Evolutionary conservation across 768 basidiomycete genomes (phyloP), one percentile per base, ranked within the genome.

Genomic region (Obba rivulosa): DNA sequence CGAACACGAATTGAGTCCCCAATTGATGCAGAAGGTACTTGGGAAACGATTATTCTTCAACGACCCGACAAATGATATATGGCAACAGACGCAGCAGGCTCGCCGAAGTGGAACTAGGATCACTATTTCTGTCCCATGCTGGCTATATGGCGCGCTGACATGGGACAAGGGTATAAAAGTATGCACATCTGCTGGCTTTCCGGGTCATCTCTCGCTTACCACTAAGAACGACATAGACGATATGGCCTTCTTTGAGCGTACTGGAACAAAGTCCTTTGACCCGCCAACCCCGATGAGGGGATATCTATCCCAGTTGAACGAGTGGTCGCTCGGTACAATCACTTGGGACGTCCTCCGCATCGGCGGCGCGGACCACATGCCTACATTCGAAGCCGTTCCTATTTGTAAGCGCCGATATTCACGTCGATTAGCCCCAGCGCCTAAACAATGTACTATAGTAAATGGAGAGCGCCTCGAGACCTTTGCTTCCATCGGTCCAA

Each of bases 291-390:
- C 42, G 4, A 18, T 54, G 0, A 53, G 59, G 49, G 54, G 54
- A 3, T 63, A 61, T 45, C 34, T 61, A 18, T 55, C 62, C 1
- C 62, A 63, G 39, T 1, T 63, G 0, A 61, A 63, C 31, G 56
- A 63, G 31, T 61, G 59, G 59, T 48, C 45, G 1, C 18, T 34
- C 9, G 43, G 14, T 1, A 14, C 28, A 8, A 49, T 60, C 0
- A 24, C 25, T 9, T 62, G 61, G 61, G 28, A 48, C 11, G 37
- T 41, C 13, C 37, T 34, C 4, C 45, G 59, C 0, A 25, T 54
- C 0, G 57, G 54, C 1, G 61, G 61, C 1, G 0, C 28, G 1
- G 54, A 55, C 20, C 61, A 62, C 28, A 31, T 53, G 0, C 61
- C 61, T 0, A 18, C 45, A 0, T 62, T 57, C 42, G 23, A 45